Percentiles rank a stretch among this genome's conserved stretches.
Evolutionary conservation across 1,284 basidiomycete genomes (phyloP).

Genomic region (Irpex rosettiformis): DNA sequence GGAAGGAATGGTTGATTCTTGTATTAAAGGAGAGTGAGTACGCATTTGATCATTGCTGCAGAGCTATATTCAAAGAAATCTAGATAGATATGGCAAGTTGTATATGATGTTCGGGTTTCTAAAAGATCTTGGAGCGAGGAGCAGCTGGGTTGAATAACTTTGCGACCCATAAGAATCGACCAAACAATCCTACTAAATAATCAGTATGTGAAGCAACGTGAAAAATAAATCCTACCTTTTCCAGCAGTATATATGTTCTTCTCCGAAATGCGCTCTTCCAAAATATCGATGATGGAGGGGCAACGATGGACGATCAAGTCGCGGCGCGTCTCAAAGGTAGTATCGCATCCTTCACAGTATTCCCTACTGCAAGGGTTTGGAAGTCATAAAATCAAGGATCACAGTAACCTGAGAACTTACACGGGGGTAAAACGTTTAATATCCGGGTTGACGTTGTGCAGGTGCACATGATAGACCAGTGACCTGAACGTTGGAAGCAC

Average conservation of each 20-base stretch:
- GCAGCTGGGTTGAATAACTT: too few relatives aligned
- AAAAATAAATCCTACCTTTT: not conserved
- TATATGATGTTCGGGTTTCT: too few relatives aligned
- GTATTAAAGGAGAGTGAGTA: too few relatives aligned
- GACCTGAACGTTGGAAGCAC: not conserved
- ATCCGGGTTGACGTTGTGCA: not conserved
- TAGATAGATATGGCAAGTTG: too few relatives aligned
- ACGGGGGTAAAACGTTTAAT: not conserved
- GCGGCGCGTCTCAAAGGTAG: not conserved
- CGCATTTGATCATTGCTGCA: too few relatives aligned
- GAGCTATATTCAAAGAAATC: too few relatives aligned
- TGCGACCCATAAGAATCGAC: too few relatives aligned
- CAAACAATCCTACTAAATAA: not conserved
- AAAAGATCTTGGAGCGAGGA: too few relatives aligned
- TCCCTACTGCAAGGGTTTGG: not conserved
- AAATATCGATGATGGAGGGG: not conserved
- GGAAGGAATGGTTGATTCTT: too few relatives aligned
- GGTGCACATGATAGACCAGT: not conserved
- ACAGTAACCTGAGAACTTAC: too few relatives aligned
- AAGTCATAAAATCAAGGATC: not conserved
- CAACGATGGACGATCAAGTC: not conserved
- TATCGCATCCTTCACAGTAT: not conserved
- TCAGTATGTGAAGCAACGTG: too few relatives aligned
- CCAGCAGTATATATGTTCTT: not conserved
- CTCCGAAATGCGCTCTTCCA: not conserved